A percentile compares a stretch with the other conserved stretches of the same genome.
These are phyloP conservation scores for Candida ponderosae DNA, from an alignment of 805 yeast species.

Conservation along the genomic window DNA sequence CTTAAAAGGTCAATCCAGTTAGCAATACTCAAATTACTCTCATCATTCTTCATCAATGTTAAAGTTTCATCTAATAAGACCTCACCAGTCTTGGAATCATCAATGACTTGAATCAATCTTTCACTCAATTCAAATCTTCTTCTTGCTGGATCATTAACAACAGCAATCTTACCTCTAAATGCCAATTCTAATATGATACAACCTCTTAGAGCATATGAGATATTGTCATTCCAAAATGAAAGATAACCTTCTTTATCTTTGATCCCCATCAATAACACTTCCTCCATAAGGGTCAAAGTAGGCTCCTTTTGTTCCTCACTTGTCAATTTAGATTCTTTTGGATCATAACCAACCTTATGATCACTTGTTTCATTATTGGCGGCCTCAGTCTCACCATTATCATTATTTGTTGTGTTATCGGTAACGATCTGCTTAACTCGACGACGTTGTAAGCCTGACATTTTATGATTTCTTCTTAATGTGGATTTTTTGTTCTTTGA, in stretches of 20 bases:
- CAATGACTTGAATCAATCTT: constrained; percentile 79
- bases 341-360: constrained; percentile 77
- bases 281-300: constrained; percentile 88
- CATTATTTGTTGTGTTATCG: constrained; percentile 9
- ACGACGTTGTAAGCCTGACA: constrained; percentile 71
- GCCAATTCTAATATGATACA: constrained; percentile 90
- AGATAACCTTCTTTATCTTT: constrained; percentile 95
- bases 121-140: constrained; percentile 84
- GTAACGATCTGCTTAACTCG: constrained; percentile 40
- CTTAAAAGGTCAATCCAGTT: constrained; percentile 91
- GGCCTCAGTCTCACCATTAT: constrained; percentile 12
- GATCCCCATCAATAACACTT: constrained; percentile 84
- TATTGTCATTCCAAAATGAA: constrained; percentile 97
- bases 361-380: constrained; percentile 21
- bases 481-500: no score
- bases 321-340: constrained; percentile 38
- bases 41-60: constrained; percentile 81
- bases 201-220: constrained; percentile 92
- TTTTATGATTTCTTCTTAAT: constrained; percentile 6
- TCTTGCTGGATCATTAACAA: constrained; percentile 89
- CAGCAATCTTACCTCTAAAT: constrained; percentile 77
- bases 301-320: constrained; percentile 42
- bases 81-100: constrained; percentile 87
- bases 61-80: constrained; percentile 90
- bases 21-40: constrained; percentile 66